These are phyloP conservation scores for Exophiala viscosa DNA, from an alignment of 2,329 filamentous ascomycete species.

Conservation along the genomic window DNA sequence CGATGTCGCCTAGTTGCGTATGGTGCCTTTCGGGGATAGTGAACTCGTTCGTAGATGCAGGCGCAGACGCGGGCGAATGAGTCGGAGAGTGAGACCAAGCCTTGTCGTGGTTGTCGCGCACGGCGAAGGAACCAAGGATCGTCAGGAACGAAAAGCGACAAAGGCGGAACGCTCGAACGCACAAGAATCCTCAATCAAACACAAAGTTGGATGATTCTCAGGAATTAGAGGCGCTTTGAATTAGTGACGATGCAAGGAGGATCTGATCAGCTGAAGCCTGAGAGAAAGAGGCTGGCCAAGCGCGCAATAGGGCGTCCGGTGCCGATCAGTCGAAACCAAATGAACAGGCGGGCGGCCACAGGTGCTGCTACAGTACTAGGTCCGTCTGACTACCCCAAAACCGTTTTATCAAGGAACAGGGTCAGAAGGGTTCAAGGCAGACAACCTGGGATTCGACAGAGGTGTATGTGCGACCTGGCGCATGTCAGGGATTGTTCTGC, in stretches of 20 bases:
- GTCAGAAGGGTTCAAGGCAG: neutral
- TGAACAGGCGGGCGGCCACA: too few species aligned
- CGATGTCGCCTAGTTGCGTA: slow-evolving; percentile 3
- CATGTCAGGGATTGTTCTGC: neutral
- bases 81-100: neutral
- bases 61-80: neutral
- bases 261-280: slow-evolving; percentile 17
- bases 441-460: neutral
- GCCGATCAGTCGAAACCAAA: neutral
- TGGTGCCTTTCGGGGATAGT: neutral
- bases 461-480: neutral
- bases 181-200: neutral
- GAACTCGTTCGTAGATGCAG: neutral
- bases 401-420: neutral
- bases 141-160: neutral
- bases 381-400: too few species aligned
- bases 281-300: slow-evolving; percentile 15
- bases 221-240: neutral
- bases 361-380: too few species aligned
- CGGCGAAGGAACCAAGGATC: neutral
- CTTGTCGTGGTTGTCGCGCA: neutral
- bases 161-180: neutral
- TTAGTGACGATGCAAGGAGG: neutral
- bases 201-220: neutral
- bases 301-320: slow-evolving; percentile 1